Conservation (phyloP, 140 eudicot genomes). For the Ambrosia hybrid region DNA sequence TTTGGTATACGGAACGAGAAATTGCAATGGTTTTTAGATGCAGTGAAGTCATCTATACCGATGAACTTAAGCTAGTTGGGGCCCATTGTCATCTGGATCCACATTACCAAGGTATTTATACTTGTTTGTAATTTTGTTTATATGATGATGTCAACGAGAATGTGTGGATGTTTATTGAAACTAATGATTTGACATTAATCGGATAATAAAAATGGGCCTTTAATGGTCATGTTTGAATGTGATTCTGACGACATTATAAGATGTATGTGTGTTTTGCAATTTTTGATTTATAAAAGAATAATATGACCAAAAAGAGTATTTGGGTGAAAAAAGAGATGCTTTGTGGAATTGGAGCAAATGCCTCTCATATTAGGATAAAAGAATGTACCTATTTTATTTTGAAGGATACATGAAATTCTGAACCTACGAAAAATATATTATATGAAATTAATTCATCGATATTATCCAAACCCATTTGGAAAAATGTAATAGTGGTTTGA, state of each 20-base stretch:
- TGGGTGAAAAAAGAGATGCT: no score
- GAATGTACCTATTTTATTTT: no score
- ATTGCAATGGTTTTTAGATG: conserved; percentile 94
- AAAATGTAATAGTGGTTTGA: background rate
- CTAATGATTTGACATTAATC: no score
- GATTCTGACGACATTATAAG: no score
- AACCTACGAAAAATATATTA: no score
- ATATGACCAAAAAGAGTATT: no score
- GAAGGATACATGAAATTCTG: no score
- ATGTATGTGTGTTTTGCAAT: no score
- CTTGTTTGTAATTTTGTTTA: background rate
- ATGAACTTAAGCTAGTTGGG: conserved; percentile 91
- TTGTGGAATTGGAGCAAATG: no score
- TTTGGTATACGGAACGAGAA: conserved; percentile 97
- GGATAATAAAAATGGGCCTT: background rate
- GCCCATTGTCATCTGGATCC: conserved; percentile 99
- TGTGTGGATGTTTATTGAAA: background rate
- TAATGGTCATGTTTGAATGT: no score
- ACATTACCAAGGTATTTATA: conserved; percentile 78
- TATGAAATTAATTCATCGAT: background rate
- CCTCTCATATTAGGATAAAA: no score
- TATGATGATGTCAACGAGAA: background rate
- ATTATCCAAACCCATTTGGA: background rate
- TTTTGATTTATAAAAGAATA: no score
- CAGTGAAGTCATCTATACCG: conserved; percentile 89